Percentiles rank a stretch among this genome's conserved stretches.
Evolutionary conservation across 116 monocot species (phyloP).

Genomic region (Iris pallida): DNA sequence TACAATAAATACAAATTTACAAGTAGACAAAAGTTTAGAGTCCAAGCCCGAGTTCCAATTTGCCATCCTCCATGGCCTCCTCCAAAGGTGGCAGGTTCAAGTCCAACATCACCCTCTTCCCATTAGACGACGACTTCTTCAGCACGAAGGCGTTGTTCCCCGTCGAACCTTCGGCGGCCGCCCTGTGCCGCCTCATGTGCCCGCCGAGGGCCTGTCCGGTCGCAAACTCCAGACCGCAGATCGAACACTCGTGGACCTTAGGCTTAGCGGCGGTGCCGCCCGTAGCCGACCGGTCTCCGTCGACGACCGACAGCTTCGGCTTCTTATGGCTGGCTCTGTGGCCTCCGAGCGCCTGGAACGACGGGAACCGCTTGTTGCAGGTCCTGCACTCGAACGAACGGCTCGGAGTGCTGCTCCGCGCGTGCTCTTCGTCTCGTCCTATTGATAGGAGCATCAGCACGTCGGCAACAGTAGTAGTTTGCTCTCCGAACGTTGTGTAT

Average conservation of each 20-base stretch:
- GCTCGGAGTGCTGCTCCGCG: background rate
- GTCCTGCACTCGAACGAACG: slow-evolving; percentile 70
- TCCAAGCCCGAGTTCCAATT: background rate
- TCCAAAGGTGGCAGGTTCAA: slow-evolving; percentile 8
- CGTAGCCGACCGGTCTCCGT: background rate
- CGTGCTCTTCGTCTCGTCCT: background rate
- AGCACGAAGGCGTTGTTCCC: too few species aligned
- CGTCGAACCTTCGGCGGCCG: background rate
- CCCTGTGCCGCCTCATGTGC: slow-evolving; percentile 82
- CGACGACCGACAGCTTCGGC: slow-evolving; percentile 14
- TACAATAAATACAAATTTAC: too few species aligned
- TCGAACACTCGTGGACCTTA: slow-evolving; percentile 9
- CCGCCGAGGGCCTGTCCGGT: slow-evolving; percentile 16
- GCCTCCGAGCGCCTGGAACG: slow-evolving; percentile 79
- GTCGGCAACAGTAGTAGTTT: slow-evolving; percentile 7
- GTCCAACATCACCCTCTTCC: slow-evolving; percentile 11
- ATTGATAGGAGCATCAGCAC: slow-evolving; percentile 46
- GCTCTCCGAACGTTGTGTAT: too few species aligned
- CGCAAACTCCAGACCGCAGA: slow-evolving; percentile 14
- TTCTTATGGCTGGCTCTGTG: slow-evolving; percentile 78
- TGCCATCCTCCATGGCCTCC: background rate
- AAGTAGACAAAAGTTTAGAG: background rate
- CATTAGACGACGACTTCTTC: background rate
- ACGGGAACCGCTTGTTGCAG: slow-evolving; percentile 56
- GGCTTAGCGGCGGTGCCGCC: background rate